Percentiles rank a stretch among this genome's conserved stretches.
phyloP scores from a whole-genome alignment of 768 basidiomycete species.

The Rhodotorula graminis region DNA sequence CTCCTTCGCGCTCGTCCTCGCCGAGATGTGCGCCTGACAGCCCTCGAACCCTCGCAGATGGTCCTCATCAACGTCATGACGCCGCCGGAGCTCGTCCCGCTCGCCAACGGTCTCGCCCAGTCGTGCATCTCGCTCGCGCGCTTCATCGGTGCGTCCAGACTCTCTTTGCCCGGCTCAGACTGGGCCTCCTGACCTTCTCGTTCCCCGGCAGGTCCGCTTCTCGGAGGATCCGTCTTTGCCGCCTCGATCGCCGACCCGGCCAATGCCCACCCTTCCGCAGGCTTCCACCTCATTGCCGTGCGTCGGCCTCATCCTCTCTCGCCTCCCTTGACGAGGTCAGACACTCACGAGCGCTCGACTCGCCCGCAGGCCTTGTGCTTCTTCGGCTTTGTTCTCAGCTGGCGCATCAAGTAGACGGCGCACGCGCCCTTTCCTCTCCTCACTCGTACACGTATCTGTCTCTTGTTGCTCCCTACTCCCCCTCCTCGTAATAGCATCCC shows the following conservation, averaged over 20 bases:
- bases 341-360: no score
- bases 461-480: no score
- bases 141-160: slow-evolving; percentile 56
- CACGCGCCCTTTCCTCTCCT: no score
- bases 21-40: background rate
- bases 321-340: no score
- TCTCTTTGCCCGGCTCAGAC: slow-evolving; percentile 53
- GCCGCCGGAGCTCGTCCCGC: slow-evolving; percentile 77
- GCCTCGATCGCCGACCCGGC: slow-evolving; percentile 64
- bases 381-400: background rate
- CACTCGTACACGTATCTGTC: no score
- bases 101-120: slow-evolving; percentile 93
- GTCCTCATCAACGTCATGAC: slow-evolving; percentile 60
- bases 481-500: no score
- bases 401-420: slow-evolving; percentile 52
- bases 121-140: slow-evolving; percentile 89
- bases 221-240: slow-evolving; percentile 63
- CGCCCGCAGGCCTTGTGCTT: no score
- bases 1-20: slow-evolving; percentile 58
- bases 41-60: slow-evolving; percentile 9
- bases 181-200: slow-evolving; percentile 5
- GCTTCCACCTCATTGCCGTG: slow-evolving; percentile 28
- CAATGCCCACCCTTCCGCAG: slow-evolving; percentile 57
- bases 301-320: background rate
- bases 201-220: slow-evolving; percentile 15